These are phyloP conservation scores for Papilionanthe hybrid DNA, from an alignment of 116 monocot species.

Conservation along the genomic window DNA sequence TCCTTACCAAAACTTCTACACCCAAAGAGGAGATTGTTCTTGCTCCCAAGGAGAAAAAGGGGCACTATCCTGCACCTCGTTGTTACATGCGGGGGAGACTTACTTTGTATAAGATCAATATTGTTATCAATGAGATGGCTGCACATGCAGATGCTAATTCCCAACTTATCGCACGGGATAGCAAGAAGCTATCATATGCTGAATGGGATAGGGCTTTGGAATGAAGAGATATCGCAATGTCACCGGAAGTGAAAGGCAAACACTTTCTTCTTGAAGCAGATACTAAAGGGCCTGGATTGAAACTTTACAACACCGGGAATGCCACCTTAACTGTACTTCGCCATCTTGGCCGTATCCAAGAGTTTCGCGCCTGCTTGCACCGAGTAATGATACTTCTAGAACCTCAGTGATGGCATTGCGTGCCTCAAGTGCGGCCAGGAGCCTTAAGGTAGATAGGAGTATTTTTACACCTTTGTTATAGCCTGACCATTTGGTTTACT, in stretches of 20 bases:
- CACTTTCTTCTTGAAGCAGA: conserved; percentile 82
- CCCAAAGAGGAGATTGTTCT: conserved; percentile 36
- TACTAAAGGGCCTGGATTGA: conserved; percentile 86
- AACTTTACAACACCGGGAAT: conserved; percentile 91
- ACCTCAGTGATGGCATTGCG: conserved; percentile 11
- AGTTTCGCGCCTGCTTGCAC: conserved; percentile 67
- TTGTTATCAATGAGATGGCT: conserved; percentile 83
- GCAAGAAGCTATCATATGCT: conserved; percentile 81
- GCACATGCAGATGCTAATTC: conserved; percentile 72
- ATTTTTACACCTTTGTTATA: too few relatives aligned
- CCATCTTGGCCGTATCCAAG: conserved; percentile 88
- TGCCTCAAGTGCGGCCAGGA: too few relatives aligned
- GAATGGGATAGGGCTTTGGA: conserved; percentile 81
- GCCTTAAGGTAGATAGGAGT: too few relatives aligned
- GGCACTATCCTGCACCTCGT: too few relatives aligned
- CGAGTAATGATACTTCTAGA: conserved; percentile 59
- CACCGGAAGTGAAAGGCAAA: conserved; percentile 68
- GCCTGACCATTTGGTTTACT: too few relatives aligned
- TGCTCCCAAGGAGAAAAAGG: conserved; percentile 37
- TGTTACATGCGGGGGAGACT: conserved; percentile 96
- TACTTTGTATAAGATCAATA: conserved; percentile 82
- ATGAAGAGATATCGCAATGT: conserved; percentile 64
- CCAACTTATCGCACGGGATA: conserved; percentile 64
- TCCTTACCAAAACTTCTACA: conserved; percentile 7
- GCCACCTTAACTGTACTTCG: conserved; percentile 86